Base-by-base conservation (phyloP, 208 protist species). In the Acanthamoeba triangularis region DNA sequence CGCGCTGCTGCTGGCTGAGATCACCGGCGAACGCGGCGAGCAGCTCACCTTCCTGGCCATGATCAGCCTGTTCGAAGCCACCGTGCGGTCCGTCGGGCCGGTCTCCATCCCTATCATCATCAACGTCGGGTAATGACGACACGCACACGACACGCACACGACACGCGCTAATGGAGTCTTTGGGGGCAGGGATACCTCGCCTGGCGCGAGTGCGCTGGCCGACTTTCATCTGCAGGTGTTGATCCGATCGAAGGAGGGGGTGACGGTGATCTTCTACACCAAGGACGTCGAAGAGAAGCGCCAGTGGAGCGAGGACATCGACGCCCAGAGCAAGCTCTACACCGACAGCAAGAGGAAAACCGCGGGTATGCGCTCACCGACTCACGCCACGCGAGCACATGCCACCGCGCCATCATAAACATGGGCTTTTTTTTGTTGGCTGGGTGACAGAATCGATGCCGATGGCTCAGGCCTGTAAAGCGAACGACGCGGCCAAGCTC, bases 51-150 rank as follows among this genome's bases (percentile, higher is more conserved):
- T 80, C 23, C 37, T 80, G 30, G 25, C 35, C 6, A 80, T 80
- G 72, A 80, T 80, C 30, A 80, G 72, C 72, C 72, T 80, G 11
- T 80, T 80, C 72, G 72, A 80, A 30, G 72, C 72, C 37, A 80
- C 72, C 35, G 72, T 80, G 72, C 72, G 72, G 3, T 80, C 72
- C 23, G 37, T 80, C 8, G 72, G 72, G 72, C 6, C 25, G 3
- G 72, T 80, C 10, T 28, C 8, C 30, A 80, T 80, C 23, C 72
- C 72, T 25, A 37, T 28, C 4, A 74, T 18, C 65, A 74, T 74
- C 76, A 37, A 85, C 35, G 20, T 44, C 16, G 28, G 25, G 30
- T 44, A 85, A 20, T 7, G 23, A 5, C 72, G 2, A 2, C n/a
- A 47, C 33, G 33, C 41, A 25, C 3, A 54, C 44, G 76, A 33